Base-by-base conservation (phyloP, 169 alveolate species). In the Eimeria zaria region DNA sequence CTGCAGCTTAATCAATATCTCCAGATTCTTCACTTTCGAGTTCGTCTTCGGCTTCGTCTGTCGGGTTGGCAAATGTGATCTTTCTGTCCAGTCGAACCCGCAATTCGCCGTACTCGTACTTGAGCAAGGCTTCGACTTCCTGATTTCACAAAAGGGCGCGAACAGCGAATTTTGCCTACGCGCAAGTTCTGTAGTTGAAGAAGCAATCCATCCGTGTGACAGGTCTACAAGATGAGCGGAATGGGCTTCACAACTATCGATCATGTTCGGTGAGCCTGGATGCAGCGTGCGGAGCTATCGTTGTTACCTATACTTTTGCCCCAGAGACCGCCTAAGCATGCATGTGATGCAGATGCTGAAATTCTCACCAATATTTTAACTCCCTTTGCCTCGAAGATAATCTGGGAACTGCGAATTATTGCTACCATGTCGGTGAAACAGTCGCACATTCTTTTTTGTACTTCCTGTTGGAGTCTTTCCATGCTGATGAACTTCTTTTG, bases 21-120 rank as follows among this genome's bases (percentile, higher is more conserved):
- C 74, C 6, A 33, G 91, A 33, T 36, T 83, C 91, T 83, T 51
- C 74, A 30, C 55, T 55, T 30, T 48, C 81, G 39, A 48, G n/a
- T 27, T 87, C 83, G 62, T 83, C 33, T 14, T 39, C 81, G 83
- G 58, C 33, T 39, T 87, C 64, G 3, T 44, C 81, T 11, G 44
- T 9, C 44, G 39, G 64, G 51, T 62, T 71, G 46, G 93, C 93
- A 64, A 87, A 87, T 62, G 80, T 62, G 48, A 87, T 87, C 73
- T 62, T 87, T 36, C 93, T 48, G 51, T 87, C 93, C 64, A 87
- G 83, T 48, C 93, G 93, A 55, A 87, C 80, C 27, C 64, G 93
- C 44, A 87, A 20, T 5, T 58, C 81, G 44, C 93, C 93, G 36
- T 39, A 87, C 58, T 87, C 93, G 81, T 87, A 62, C 48, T 87